phyloP scores from a whole-genome alignment of 2,329 filamentous ascomycete species.

The Cyanodermella asteris region DNA sequence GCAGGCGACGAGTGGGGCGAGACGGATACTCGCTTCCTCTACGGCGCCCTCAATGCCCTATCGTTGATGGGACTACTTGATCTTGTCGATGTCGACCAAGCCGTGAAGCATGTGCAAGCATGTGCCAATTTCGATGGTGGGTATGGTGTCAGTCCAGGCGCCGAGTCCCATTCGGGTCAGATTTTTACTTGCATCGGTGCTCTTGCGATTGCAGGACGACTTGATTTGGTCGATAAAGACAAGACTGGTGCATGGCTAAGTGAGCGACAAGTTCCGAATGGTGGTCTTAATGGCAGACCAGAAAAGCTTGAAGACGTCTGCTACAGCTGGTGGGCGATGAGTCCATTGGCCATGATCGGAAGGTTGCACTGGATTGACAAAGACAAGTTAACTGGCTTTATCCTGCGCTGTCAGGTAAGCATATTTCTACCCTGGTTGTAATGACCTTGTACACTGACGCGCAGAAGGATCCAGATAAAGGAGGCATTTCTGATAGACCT shows the following conservation, averaged over 20 bases:
- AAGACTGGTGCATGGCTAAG: conserved; percentile 76
- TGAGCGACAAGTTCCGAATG: conserved; percentile 69
- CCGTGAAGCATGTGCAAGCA: conserved; percentile 53
- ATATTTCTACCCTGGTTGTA: conserved; percentile 1
- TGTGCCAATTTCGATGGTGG: conserved; percentile 91
- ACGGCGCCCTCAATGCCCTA: conserved; percentile 70
- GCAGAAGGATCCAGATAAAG: conserved; percentile 46
- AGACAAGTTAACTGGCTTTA: conserved; percentile 56
- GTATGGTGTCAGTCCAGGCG: conserved; percentile 72
- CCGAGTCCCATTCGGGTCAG: conserved; percentile 86
- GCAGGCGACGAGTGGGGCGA: conserved; percentile 93
- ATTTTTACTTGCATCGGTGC: conserved; percentile 87
- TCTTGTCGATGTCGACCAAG: conserved; percentile 57
- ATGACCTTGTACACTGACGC: conserved; percentile 7
- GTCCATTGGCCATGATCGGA: conserved; percentile 73
- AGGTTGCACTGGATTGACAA: conserved; percentile 85
- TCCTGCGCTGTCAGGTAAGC: conserved; percentile 56
- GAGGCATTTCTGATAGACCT: conserved; percentile 75
- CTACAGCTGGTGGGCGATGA: conserved; percentile 97
- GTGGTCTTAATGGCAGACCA: conserved; percentile 79
- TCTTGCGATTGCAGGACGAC: conserved; percentile 56
- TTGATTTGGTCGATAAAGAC: conserved; percentile 66
- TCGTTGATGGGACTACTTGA: conserved; percentile 58
- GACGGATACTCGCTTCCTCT: conserved; percentile 83
- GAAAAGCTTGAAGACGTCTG: conserved; percentile 95